Evolutionary conservation across 1,284 basidiomycete species (phyloP), one percentile per base, ranked within the genome.

Genomic region (Abortiporus biennis): DNA sequence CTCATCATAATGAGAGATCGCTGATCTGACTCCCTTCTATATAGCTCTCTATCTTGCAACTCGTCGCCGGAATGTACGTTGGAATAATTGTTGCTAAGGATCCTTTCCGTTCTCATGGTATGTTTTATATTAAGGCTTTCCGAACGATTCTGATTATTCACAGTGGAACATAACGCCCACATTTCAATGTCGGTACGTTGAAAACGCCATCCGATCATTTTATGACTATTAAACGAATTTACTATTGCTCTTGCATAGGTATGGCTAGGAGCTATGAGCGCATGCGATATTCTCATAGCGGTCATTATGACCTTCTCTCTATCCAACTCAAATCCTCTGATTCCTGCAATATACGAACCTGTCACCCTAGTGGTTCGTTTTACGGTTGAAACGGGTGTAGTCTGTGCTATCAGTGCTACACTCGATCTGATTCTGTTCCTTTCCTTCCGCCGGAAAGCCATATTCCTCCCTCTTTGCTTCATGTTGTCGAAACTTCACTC

Each of bases 311-410:
- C 40, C 11, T 44, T 40, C 36, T 50, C 36, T 30, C 40, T 50
- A 47, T 36, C n/a, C 41, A 42, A 2, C 19, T 50, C 16, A 33
- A 27, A 6, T 21, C 19, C 20, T 12, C 15, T 36, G 36, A 16
- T 44, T 40, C 23, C n/a, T n/a, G n/a, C n/a, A n/a, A n/a, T n/a
- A n/a, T n/a, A n/a, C n/a, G n/a, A n/a, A 38, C 42, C 17, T 36
- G 29, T 16, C 33, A 47, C 17, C 20, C 43, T 12, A 42, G 27
- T 50, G 15, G 38, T 50, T 6, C 33, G 29, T 12, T 11, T 47
- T 2, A 41, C 39, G 5, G 31, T 50, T 2, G 46, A 50, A 36
- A 50, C 48, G 13, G 48, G 48, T 13, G 29, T 47, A 12, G 13
- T 54, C 15, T 40, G 41, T 21, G 30, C 27, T n/a, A 27, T 25